Base-by-base conservation (phyloP, 208 protist species). In the Acanthamoeba culbertsoni region DNA sequence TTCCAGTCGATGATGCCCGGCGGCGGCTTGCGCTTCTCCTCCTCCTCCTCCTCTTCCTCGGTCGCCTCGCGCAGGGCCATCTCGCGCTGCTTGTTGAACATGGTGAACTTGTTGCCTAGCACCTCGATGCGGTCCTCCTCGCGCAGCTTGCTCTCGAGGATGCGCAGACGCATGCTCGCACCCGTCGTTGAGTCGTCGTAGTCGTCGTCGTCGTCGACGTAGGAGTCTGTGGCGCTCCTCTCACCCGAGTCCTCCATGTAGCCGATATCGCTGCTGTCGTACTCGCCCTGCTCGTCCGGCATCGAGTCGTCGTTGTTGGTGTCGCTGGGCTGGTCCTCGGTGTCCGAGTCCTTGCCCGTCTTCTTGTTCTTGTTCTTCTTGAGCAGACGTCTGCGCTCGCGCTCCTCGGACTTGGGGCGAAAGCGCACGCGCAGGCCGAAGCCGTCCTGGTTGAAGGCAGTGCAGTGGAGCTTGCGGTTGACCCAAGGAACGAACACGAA, bases 21-120 rank as follows among this genome's bases (percentile, higher is more conserved):
- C 2, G 75, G 75, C n/a, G 75, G 75, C 48, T 86, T 86, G 75
- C 48, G 43, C 75, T 86, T 59, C 31, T 86, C 75, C n/a, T n/a
- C n/a, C n/a, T n/a, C n/a, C n/a, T n/a, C n/a, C 14, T 48, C 75
- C 75, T 86, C 75, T 33, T 86, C 75, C 8, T 28, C 63, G 10
- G 31, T 35, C 43, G 46, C 75, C n/a, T 59, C 75, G 48, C 48
- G 43, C 12, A 86, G 75, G 18, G 55, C n/a, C 75, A n/a, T 43
- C 75, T 86, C 75, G 48, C 75, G 75, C 42, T 86, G 75, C 75
- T 86, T 86, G 48, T 86, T 86, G 75, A 86, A 86, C 40, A 86
- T 48, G 0, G 46, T 43, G 28, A 86, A 86, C 48, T 86, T 86
- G 75, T 86, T 86, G 42, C 4, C 3, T 26, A 86, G 48, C 28